Base-by-base conservation (phyloP, 1,284 basidiomycete genomes). In the Cystobasidiaceae sp. region DNA sequence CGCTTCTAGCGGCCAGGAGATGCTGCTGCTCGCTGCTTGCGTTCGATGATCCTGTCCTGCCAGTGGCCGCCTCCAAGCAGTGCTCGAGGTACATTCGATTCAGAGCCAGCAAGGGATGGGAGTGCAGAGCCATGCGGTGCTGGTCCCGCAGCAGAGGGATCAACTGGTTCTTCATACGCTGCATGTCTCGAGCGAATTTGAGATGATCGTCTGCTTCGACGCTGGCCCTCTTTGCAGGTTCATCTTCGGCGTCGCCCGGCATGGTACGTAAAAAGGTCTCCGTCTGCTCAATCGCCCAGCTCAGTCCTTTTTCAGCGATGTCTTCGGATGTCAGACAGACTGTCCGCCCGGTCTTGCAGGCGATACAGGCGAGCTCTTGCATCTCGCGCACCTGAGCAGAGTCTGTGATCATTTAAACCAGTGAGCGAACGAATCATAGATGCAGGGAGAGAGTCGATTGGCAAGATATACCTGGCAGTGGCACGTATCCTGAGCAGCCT, bases 391-490 rank as follows among this genome's bases (percentile, higher is more conserved):
- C 44, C 44, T 56, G 39, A n/a, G 54, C 54, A 43, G n/a, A n/a
- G n/a, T n/a, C n/a, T n/a, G n/a, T n/a, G n/a, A n/a, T n/a, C n/a
- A n/a, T n/a, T n/a, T n/a, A n/a, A n/a, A n/a, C n/a, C n/a, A n/a
- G n/a, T n/a, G n/a, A n/a, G n/a, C n/a, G n/a, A n/a, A n/a, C n/a
- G n/a, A n/a, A n/a, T n/a, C n/a, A n/a, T n/a, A n/a, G n/a, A n/a
- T n/a, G n/a, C n/a, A n/a, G n/a, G n/a, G n/a, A n/a, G n/a, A n/a
- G n/a, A n/a, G n/a, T n/a, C n/a, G n/a, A n/a, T 33, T 17, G 9
- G n/a, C 9, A 33, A 9, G 21, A 51, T 43, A 32, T 75, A 78
- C 69, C 82, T 83, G 1, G 85, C 82, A 74, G 57, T 5, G 70
- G 67, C 25, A 74, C 65, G 69, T 74, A 74, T 25, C 74, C 75